Conservation (phyloP, 2,329 filamentous ascomycete genomes). For the Claviceps citrina region DNA sequence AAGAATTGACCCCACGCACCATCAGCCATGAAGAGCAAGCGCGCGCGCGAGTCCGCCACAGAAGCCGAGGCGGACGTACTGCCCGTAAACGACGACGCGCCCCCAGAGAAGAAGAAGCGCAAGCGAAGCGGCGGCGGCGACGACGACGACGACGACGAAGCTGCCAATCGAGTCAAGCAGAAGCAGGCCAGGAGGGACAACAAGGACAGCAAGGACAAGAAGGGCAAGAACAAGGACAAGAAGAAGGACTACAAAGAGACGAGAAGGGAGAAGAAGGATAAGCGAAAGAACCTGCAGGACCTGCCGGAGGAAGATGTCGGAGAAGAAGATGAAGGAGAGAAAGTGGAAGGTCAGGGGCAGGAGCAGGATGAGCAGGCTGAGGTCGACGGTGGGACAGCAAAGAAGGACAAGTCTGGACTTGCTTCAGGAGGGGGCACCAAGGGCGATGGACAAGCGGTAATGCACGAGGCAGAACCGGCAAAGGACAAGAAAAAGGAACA, state of each 20-base stretch:
- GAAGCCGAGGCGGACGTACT: conserved; percentile 15
- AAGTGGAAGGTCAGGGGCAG: too few species aligned
- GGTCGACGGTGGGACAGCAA: conserved; percentile 14
- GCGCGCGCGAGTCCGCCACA: conserved; percentile 19
- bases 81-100: conserved; percentile 8
- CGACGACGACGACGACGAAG: conserved; percentile 17
- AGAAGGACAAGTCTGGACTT: conserved; percentile 8
- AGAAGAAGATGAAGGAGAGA: conserved; percentile 10
- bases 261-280: conserved; percentile 26
- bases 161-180: conserved; percentile 9
- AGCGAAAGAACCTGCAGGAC: conserved; percentile 23
- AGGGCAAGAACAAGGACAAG: conserved; percentile 20
- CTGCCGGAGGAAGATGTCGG: conserved; percentile 20
- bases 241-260: conserved; percentile 20
- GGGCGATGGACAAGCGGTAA: neutral
- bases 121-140: conserved; percentile 20
- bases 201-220: conserved; percentile 11
- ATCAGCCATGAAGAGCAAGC: conserved; percentile 23
- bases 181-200: conserved; percentile 17
- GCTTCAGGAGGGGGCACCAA: conserved; percentile 5
- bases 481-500: conserved; percentile 6
- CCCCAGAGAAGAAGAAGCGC: conserved; percentile 23
- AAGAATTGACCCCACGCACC: too few species aligned
- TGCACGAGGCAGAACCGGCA: conserved; percentile 6
- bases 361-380: conserved; percentile 6